phyloP scores from a whole-genome alignment of 352 stramenopile genomes.

The Phytophthora meadii region DNA sequence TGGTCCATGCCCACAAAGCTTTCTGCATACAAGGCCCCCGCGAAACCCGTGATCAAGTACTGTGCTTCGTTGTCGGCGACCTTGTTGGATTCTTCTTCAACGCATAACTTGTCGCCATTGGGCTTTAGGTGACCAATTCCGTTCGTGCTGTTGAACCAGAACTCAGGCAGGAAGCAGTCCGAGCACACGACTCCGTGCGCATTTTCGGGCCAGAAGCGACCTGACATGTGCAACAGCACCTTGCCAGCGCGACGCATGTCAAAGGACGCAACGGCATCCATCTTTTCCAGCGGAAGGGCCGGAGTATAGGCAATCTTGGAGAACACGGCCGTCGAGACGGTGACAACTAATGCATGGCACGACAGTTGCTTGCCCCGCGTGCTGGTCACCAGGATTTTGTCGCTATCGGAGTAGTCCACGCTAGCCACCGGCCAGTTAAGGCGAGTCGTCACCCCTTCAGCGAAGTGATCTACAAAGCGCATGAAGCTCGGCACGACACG shows the following conservation, averaged over 20 bases:
- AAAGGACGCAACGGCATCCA: conserved; percentile 65
- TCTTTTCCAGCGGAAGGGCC: conserved; percentile 60
- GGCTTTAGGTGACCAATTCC: conserved; percentile 67
- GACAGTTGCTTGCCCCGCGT: conserved; percentile 61
- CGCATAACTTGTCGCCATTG: conserved; percentile 58
- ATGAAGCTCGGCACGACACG: conserved; percentile 73
- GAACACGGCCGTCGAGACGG: conserved; percentile 81
- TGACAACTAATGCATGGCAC: conserved; percentile 73
- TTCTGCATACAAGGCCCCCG: conserved; percentile 72
- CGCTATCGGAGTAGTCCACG: conserved; percentile 65
- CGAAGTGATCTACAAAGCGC: conserved; percentile 71
- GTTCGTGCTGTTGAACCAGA: conserved; percentile 80
- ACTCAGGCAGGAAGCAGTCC: conserved; percentile 84
- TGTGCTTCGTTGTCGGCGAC: conserved; percentile 38
- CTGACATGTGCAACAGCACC: conserved; percentile 76
- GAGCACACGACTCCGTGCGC: conserved; percentile 85
- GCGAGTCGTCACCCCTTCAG: conserved; percentile 51
- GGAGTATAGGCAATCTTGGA: conserved; percentile 75
- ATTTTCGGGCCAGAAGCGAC: conserved; percentile 73
- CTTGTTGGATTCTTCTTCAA: conserved; percentile 12
- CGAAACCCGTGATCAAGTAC: conserved; percentile 81
- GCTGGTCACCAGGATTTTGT: conserved; percentile 63
- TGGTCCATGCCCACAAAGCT: conserved; percentile 48
- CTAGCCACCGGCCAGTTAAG: conserved; percentile 63
- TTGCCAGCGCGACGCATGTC: conserved; percentile 82